Evolutionary conservation across 164 flowering plant species (phyloP).

Genomic region (Stephania japonica): DNA sequence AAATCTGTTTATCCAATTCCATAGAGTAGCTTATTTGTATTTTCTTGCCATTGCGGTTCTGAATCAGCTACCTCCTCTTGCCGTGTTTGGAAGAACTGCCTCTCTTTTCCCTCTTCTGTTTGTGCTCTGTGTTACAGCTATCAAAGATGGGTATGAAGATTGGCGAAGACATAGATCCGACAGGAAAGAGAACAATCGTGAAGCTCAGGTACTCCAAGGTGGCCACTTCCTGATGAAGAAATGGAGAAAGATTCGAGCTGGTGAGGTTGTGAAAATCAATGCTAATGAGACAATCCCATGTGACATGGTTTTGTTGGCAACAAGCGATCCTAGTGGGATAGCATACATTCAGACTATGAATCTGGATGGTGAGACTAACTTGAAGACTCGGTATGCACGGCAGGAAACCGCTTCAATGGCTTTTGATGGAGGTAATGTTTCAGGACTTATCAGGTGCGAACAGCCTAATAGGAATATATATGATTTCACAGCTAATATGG

Average conservation of each 20-base stretch:
- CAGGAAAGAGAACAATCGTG: conserved; percentile 70
- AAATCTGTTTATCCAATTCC: conserved; percentile 88
- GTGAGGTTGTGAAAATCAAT: conserved; percentile 73
- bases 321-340: conserved; percentile 84
- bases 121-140: conserved; percentile 83
- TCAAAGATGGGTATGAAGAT: conserved; percentile 95
- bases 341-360: conserved; percentile 94
- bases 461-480: conserved; percentile 90
- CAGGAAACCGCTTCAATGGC: conserved; percentile 60
- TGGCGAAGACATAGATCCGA: conserved; percentile 95
- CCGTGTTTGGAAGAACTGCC: conserved; percentile 91
- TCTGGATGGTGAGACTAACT: conserved; percentile 87
- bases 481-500: conserved; percentile 89
- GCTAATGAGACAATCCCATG: conserved; percentile 78
- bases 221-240: conserved; percentile 46
- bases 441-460: conserved; percentile 77
- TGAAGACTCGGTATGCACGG: conserved; percentile 90
- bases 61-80: conserved; percentile 95
- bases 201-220: conserved; percentile 51
- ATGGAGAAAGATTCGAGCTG: conserved; percentile 73
- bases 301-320: conserved; percentile 80
- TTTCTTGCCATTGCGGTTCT: conserved; percentile 86
- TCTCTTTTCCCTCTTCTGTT: conserved; percentile 88
- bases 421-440: conserved; percentile 38
- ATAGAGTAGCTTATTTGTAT: conserved; percentile 83